Conservation (phyloP, 805 yeast species). For the Wickerhamomyces bisporus region DNA sequence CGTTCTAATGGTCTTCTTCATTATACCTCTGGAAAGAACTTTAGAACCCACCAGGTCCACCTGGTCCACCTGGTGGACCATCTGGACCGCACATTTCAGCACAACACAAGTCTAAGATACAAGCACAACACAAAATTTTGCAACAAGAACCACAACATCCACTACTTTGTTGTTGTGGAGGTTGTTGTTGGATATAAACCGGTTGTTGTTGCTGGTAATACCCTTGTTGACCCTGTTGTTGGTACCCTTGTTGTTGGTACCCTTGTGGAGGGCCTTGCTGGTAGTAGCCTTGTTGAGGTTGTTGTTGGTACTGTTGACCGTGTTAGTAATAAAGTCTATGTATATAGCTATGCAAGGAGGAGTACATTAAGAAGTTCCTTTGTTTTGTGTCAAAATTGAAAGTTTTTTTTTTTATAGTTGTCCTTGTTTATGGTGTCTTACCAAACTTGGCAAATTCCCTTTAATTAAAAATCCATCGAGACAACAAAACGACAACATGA, state of each 20-base stretch:
- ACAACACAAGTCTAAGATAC: slow-evolving; percentile 16
- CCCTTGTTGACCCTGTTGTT: slow-evolving; percentile 18
- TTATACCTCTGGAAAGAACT: no score
- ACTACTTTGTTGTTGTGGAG: slow-evolving; percentile 12
- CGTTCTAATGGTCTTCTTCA: no score
- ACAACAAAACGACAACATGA: no score
- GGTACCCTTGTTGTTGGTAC: slow-evolving; percentile 12
- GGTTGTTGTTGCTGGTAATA: slow-evolving; percentile 26
- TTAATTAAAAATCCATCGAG: no score
- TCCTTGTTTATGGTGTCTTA: no score
- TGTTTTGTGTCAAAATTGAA: no score
- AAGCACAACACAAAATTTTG: slow-evolving; percentile 19
- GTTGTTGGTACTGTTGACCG: slow-evolving; percentile 11
- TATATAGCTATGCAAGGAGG: no score
- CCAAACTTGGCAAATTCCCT: not conserved
- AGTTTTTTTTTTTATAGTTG: not conserved
- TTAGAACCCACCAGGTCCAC: slow-evolving; percentile 6
- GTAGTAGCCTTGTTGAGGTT: slow-evolving; percentile 11
- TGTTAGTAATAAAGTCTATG: no score
- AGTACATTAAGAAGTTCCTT: no score
- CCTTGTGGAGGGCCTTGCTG: slow-evolving; percentile 15
- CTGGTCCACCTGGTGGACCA: slow-evolving; percentile 6
- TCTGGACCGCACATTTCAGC: slow-evolving; percentile 10
- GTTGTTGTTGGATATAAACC: slow-evolving; percentile 21
- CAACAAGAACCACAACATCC: slow-evolving; percentile 23